phyloP scores from a whole-genome alignment of 2,329 filamentous ascomycete genomes.

The Rhynchosporium graminicola region DNA sequence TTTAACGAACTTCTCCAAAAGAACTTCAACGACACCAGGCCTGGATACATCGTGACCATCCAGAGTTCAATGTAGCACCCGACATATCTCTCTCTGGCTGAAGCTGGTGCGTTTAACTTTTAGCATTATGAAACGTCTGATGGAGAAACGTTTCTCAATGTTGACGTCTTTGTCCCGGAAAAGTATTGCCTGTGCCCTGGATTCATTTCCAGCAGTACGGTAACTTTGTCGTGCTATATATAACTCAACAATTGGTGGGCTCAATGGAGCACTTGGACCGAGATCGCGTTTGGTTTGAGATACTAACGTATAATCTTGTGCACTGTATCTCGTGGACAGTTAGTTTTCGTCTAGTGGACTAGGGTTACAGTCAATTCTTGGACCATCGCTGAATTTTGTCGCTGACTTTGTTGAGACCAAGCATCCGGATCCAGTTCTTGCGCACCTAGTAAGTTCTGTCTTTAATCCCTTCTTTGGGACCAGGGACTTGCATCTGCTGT shows the following conservation, averaged over 20 bases:
- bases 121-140: conserved; percentile 13
- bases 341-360: not conserved
- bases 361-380: not conserved
- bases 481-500: conserved; percentile 1
- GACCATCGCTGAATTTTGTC: too few relatives aligned
- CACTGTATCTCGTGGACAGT: not conserved
- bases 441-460: not conserved
- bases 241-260: not conserved
- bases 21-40: conserved; percentile 27
- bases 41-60: conserved; percentile 25
- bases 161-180: conserved; percentile 28
- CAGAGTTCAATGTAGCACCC: conserved; percentile 22
- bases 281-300: conserved; percentile 2
- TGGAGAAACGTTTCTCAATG: conserved; percentile 25
- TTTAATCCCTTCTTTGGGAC: not conserved
- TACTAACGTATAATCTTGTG: conserved; percentile 2
- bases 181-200: conserved; percentile 25
- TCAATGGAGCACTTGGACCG: conserved; percentile 4
- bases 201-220: conserved; percentile 25
- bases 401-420: too few relatives aligned
- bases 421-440: not conserved
- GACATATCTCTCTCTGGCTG: conserved; percentile 27
- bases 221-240: conserved; percentile 10
- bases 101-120: conserved; percentile 24
- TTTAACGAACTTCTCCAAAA: conserved; percentile 16